Evolutionary conservation across 169 alveolate species (phyloP).

Genomic region (Cryptosporidium ryanae): DNA sequence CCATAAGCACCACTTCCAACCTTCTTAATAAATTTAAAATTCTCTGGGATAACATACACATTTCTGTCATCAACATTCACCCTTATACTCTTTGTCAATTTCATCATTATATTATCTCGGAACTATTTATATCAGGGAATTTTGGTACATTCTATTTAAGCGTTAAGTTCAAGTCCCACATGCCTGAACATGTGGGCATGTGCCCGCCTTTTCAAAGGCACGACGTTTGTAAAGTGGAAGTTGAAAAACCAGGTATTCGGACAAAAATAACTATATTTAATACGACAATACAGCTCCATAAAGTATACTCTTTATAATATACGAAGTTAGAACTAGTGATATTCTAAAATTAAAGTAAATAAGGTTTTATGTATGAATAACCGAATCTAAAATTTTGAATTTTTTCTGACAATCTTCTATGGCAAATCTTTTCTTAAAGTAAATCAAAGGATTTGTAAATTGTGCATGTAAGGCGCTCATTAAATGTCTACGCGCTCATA

Average conservation of each 20-base stretch:
- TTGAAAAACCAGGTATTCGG: slow-evolving; percentile 9
- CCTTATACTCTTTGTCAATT: slow-evolving; percentile 22
- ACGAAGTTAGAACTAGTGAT: too few relatives aligned
- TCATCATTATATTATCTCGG: slow-evolving; percentile 15
- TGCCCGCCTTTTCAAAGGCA: slow-evolving; percentile 69
- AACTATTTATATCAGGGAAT: slow-evolving; percentile 41
- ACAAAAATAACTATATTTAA: too few relatives aligned
- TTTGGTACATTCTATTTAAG: background rate
- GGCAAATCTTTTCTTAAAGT: too few relatives aligned
- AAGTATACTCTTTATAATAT: too few relatives aligned
- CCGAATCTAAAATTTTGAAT: too few relatives aligned
- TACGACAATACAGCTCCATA: too few relatives aligned
- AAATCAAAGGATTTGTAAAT: background rate
- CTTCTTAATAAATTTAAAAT: slow-evolving; percentile 73
- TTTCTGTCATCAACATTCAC: slow-evolving; percentile 64
- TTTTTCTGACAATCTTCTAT: too few relatives aligned
- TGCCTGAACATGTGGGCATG: slow-evolving; percentile 65
- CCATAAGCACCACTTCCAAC: slow-evolving; percentile 84
- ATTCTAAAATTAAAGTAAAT: too few relatives aligned
- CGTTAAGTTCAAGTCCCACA: slow-evolving; percentile 51
- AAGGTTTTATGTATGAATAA: too few relatives aligned
- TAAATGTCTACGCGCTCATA: slow-evolving; percentile 39
- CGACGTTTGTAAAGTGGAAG: slow-evolving; percentile 50
- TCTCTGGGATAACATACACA: slow-evolving; percentile 56
- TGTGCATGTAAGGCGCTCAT: slow-evolving; percentile 49